phyloP scores from a whole-genome alignment of 2,329 filamentous ascomycete genomes.

The Paecilomyces variotii region DNA sequence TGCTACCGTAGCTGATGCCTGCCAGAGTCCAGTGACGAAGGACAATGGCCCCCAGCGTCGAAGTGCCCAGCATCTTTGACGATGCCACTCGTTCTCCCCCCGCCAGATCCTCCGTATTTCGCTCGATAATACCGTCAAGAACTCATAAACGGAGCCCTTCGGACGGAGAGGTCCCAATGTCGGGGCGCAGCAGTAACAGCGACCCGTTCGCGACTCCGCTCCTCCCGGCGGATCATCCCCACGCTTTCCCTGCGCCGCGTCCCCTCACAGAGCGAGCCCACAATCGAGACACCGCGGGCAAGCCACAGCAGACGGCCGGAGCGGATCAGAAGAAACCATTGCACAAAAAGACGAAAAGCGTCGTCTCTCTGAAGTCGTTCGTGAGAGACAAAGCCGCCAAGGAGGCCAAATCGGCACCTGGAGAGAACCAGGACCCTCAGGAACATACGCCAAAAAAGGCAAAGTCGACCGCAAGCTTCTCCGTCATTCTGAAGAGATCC shows the following conservation, averaged over 20 bases:
- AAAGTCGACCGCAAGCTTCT: conserved; percentile 79
- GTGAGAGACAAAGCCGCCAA: conserved; percentile 40
- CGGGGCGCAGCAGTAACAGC: conserved; percentile 8
- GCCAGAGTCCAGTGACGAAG: conserved; percentile 17
- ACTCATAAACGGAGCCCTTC: conserved; percentile 38
- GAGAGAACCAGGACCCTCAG: conserved; percentile 25
- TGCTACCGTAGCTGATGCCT: background rate
- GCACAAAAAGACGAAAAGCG: conserved; percentile 49
- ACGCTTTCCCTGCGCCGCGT: conserved; percentile 26
- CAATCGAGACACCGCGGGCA: conserved; percentile 24
- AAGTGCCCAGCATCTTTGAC: conserved; percentile 28
- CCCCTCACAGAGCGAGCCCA: conserved; percentile 32
- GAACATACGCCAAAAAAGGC: conserved; percentile 54
- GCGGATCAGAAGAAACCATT: conserved; percentile 25
- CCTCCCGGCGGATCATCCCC: conserved; percentile 44
- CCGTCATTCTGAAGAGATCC: conserved; percentile 65
- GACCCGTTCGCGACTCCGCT: conserved; percentile 31
- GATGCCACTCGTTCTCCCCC: conserved; percentile 26
- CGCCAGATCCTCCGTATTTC: conserved; percentile 40
- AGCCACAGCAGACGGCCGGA: conserved; percentile 32
- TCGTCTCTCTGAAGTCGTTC: conserved; percentile 46
- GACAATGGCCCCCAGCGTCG: conserved; percentile 25
- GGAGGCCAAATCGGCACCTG: conserved; percentile 25
- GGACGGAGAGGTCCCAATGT: conserved; percentile 24
- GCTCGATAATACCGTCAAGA: conserved; percentile 46